A percentile compares a stretch with the other conserved stretches of the same genome.
Evolutionary conservation across 345 rosid genomes (phyloP).

Genomic region (Alliaria petiolata): DNA sequence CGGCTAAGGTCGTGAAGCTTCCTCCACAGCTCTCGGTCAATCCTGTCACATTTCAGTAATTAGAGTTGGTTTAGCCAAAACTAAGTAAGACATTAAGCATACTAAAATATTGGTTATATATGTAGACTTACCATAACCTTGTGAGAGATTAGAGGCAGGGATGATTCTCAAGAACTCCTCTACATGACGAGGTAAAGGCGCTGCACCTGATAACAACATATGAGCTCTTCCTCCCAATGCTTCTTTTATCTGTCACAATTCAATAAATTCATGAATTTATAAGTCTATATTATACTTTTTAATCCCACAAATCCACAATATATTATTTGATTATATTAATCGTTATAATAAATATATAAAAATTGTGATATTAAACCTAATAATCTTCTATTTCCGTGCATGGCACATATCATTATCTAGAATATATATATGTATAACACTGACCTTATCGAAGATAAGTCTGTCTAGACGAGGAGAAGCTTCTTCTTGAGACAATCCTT

Average conservation of each 20-base stretch:
- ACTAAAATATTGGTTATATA: background rate
- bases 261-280: background rate
- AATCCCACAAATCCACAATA: background rate
- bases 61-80: background rate
- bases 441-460: slow-evolving; percentile 78
- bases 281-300: background rate
- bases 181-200: slow-evolving; percentile 85
- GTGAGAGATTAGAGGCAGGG: slow-evolving; percentile 73
- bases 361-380: background rate
- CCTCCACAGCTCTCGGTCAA: slow-evolving; percentile 94
- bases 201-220: slow-evolving; percentile 83
- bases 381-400: background rate
- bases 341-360: no score
- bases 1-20: slow-evolving; percentile 69
- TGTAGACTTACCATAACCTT: slow-evolving; percentile 76
- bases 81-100: background rate
- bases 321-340: background rate
- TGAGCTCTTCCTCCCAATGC: slow-evolving; percentile 83
- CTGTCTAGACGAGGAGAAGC: slow-evolving; percentile 84
- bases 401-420: background rate
- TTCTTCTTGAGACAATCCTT: slow-evolving; percentile 72
- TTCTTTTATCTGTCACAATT: slow-evolving; percentile 53
- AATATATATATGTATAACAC: background rate
- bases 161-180: slow-evolving; percentile 88
- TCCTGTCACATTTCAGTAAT: slow-evolving; percentile 41